Evolutionary conservation across 352 stramenopile genomes (phyloP).

Genomic region (Pythium aphanidermatum): DNA sequence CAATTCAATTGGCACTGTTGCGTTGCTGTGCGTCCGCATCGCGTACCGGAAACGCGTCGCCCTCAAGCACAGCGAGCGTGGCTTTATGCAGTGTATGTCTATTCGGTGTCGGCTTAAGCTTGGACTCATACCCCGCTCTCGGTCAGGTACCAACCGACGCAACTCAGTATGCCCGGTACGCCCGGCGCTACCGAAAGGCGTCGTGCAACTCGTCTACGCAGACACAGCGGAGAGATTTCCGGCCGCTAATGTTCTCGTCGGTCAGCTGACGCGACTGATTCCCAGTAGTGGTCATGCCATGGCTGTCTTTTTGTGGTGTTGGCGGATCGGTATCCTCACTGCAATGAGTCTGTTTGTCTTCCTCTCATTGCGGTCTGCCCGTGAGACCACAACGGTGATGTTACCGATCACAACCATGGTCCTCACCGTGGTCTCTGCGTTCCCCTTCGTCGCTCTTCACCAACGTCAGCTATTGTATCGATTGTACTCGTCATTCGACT

Average conservation of each 20-base stretch:
- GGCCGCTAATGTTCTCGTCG: no score
- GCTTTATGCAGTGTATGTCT: background rate
- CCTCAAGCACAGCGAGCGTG: background rate
- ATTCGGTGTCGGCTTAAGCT: constrained; percentile 4
- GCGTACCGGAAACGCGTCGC: constrained; percentile 3
- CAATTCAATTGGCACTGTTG: background rate
- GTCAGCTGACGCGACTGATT: no score
- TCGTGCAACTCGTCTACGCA: no score
- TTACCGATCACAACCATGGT: background rate
- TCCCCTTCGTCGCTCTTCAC: background rate
- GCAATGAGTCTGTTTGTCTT: no score
- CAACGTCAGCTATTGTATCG: constrained; percentile 4
- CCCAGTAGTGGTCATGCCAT: no score
- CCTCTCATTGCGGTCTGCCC: background rate
- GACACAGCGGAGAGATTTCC: no score
- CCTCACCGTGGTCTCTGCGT: background rate
- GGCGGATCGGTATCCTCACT: no score
- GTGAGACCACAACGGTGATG: background rate
- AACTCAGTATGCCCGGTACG: background rate
- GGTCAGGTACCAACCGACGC: background rate
- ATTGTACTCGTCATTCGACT: constrained; percentile 21
- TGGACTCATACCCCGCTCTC: background rate
- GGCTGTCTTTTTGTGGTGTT: no score
- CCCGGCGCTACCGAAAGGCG: no score
- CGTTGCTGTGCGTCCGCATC: background rate